A percentile compares a stretch with the other conserved stretches of the same genome.
Conservation (phyloP, 1,284 basidiomycete genomes). For the Moesziomyces antarcticus region DNA sequence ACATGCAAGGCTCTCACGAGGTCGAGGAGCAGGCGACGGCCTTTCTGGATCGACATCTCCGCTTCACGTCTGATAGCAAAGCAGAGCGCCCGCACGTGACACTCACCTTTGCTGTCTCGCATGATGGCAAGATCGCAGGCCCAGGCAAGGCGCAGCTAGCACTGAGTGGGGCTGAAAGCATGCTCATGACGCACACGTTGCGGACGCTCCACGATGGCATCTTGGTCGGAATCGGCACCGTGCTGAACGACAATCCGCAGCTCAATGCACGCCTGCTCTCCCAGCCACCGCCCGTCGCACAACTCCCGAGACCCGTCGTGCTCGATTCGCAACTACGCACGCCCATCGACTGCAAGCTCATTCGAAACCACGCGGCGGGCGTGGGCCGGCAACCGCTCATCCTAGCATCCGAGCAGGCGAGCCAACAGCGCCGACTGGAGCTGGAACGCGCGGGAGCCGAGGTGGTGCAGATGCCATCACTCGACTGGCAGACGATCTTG, state of each 20-base stretch:
- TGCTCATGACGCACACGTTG: constrained; percentile 91
- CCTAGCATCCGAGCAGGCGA: constrained; percentile 69
- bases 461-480: constrained; percentile 38
- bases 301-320: constrained; percentile 82
- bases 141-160: constrained; percentile 78
- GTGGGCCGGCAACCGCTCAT: constrained; percentile 81
- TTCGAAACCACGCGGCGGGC: constrained; percentile 75
- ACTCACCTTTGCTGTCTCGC: constrained; percentile 92
- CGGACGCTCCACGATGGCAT: constrained; percentile 87
- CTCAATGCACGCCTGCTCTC: constrained; percentile 74
- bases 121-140: constrained; percentile 92
- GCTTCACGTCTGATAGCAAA: not conserved
- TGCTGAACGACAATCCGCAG: constrained; percentile 90
- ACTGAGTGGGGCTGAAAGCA: constrained; percentile 86
- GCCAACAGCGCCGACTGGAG: constrained; percentile 31
- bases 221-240: constrained; percentile 88
- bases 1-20: not conserved
- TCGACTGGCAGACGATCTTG: constrained; percentile 43
- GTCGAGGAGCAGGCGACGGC: constrained; percentile 14
- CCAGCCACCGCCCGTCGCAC: constrained; percentile 34
- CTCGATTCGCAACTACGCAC: constrained; percentile 82
- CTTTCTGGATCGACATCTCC: constrained; percentile 18
- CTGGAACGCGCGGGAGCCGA: constrained; percentile 69
- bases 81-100: constrained; percentile 71
- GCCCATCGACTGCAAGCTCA: constrained; percentile 77